These are phyloP conservation scores for Poronia punctata DNA, from an alignment of 495 filamentous ascomycete genomes.

Conservation along the genomic window DNA sequence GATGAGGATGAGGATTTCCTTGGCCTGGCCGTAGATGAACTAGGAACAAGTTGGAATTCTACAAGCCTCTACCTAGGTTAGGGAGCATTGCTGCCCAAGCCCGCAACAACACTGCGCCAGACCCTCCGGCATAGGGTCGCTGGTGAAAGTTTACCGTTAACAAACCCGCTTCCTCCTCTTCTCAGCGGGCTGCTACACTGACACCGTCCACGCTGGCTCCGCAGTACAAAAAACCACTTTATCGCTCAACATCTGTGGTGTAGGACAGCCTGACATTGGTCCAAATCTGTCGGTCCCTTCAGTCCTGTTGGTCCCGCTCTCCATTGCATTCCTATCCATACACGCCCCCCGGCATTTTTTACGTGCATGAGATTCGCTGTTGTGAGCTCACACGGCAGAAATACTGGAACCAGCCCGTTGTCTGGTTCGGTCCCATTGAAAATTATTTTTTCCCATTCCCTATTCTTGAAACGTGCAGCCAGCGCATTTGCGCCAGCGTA, in stretches of 20 bases:
- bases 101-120: constrained; percentile 22
- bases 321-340: constrained; percentile 18
- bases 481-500: constrained; percentile 10
- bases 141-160: constrained; percentile 14
- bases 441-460: constrained; percentile 13
- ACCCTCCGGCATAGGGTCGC: constrained; percentile 28
- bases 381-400: constrained; percentile 29
- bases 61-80: no score
- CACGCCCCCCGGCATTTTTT: constrained; percentile 15
- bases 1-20: constrained; percentile 1
- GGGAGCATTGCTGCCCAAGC: constrained; percentile 48
- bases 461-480: constrained; percentile 14
- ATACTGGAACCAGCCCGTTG: constrained; percentile 14
- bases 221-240: constrained; percentile 22
- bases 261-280: constrained; percentile 17
- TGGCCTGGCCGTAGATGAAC: constrained; percentile 5
- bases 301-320: constrained; percentile 26
- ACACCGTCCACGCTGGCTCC: constrained; percentile 14
- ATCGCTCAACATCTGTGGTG: constrained; percentile 20
- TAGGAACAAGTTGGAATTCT: constrained; percentile 26
- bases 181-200: constrained; percentile 5
- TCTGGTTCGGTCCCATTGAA: constrained; percentile 14
- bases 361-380: constrained; percentile 23
- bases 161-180: constrained; percentile 22
- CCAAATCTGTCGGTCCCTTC: constrained; percentile 32